These are phyloP conservation scores for Pythium brachiatum DNA, from an alignment of 352 stramenopile species.

Conservation along the genomic window DNA sequence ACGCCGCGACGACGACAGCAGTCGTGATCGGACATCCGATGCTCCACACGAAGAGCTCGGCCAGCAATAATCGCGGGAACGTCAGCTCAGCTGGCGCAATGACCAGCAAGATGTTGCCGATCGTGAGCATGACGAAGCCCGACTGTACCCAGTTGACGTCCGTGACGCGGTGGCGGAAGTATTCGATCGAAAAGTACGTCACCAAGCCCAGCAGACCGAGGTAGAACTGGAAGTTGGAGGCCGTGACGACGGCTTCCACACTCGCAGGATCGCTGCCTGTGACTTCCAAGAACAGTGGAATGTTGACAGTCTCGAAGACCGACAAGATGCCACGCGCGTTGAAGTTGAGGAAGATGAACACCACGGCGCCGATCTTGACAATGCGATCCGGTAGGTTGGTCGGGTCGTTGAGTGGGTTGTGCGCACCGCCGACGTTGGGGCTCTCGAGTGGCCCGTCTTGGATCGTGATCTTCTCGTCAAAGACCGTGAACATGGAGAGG, in stretches of 20 bases:
- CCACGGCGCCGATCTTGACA: slow-evolving; percentile 64
- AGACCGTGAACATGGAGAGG: slow-evolving; percentile 55
- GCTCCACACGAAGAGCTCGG: slow-evolving; percentile 77
- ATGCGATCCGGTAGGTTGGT: slow-evolving; percentile 61
- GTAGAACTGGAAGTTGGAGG: slow-evolving; percentile 85
- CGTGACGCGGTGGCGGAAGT: slow-evolving; percentile 60
- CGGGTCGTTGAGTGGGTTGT: slow-evolving; percentile 49
- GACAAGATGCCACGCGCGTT: slow-evolving; percentile 71
- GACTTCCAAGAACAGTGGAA: slow-evolving; percentile 72
- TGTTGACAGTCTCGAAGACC: slow-evolving; percentile 84
- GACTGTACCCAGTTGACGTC: slow-evolving; percentile 72
- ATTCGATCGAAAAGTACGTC: slow-evolving; percentile 79
- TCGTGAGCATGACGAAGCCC: slow-evolving; percentile 60
- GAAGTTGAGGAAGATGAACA: slow-evolving; percentile 86
- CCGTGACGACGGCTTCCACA: slow-evolving; percentile 49
- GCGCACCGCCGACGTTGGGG: slow-evolving; percentile 31
- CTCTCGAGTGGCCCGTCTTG: slow-evolving; percentile 59
- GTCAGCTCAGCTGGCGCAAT: slow-evolving; percentile 38
- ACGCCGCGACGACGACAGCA: slow-evolving; percentile 68
- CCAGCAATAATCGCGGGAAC: slow-evolving; percentile 50
- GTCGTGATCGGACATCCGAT: slow-evolving; percentile 79
- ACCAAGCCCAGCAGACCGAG: slow-evolving; percentile 67
- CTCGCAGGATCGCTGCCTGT: slow-evolving; percentile 58
- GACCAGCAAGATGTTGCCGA: slow-evolving; percentile 58
- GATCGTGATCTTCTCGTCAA: slow-evolving; percentile 51